A percentile compares a stretch with the other conserved stretches of the same genome.
Evolutionary conservation across 2,329 filamentous ascomycete genomes (phyloP).

Genomic region (Calonectria pauciramosa): DNA sequence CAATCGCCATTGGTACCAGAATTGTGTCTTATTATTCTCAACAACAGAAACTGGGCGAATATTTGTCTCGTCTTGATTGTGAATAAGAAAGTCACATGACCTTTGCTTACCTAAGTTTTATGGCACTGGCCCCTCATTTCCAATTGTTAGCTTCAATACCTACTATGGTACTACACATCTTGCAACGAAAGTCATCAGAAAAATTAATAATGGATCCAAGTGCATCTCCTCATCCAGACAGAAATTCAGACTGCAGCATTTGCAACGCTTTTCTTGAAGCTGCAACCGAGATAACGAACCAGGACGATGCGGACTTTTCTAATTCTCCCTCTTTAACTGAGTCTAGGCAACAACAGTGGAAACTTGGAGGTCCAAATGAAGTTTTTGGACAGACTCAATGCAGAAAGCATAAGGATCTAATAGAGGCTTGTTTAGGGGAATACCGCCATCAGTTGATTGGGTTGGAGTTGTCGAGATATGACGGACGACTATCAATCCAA

Average conservation of each 20-base stretch:
- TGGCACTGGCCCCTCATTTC: neutral
- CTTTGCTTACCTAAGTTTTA: neutral
- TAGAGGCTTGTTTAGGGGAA: neutral
- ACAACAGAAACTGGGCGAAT: neutral
- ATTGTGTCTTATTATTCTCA: neutral
- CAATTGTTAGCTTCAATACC: neutral
- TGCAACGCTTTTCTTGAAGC: slow-evolving; percentile 3
- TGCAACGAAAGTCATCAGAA: neutral
- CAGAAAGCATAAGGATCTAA: neutral
- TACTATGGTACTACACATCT: neutral
- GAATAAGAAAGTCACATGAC: neutral
- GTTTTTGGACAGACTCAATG: neutral
- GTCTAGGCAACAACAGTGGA: neutral
- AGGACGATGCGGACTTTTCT: neutral
- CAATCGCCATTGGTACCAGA: neutral
- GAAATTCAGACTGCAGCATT: neutral
- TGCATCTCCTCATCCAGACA: neutral
- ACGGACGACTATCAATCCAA: neutral
- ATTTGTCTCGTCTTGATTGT: neutral
- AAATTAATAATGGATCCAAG: neutral
- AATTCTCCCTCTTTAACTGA: neutral
- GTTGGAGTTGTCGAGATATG: neutral
- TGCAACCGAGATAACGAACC: neutral
- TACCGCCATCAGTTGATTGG: neutral
- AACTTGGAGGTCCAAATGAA: neutral